These are phyloP conservation scores for Arthroderma sp. DNA, from an alignment of 2,329 filamentous ascomycete genomes.

Conservation along the genomic window DNA sequence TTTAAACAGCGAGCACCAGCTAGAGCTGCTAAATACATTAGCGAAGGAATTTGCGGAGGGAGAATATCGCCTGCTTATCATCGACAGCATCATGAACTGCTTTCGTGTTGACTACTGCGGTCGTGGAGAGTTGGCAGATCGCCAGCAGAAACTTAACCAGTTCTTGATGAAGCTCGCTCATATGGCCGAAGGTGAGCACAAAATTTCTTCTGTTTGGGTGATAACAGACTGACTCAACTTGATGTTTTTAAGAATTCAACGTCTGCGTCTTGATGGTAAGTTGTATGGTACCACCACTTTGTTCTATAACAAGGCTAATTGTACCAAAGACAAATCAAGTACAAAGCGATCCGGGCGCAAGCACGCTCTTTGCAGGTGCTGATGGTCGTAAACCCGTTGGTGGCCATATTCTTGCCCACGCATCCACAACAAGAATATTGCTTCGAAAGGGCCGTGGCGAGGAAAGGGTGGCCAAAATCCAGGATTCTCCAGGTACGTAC, in stretches of 20 bases:
- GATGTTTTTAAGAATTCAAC: conserved; percentile 44
- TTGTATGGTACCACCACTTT: neutral
- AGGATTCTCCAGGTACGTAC: conserved; percentile 48
- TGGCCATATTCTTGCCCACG: conserved; percentile 56
- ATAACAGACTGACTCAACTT: too few species aligned
- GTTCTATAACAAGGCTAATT: neutral
- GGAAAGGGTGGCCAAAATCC: conserved; percentile 56
- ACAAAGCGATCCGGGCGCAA: conserved; percentile 56
- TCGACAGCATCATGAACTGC: conserved; percentile 58
- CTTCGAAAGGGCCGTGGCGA: conserved; percentile 56
- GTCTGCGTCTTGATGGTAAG: conserved; percentile 48
- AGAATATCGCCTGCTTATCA: conserved; percentile 52
- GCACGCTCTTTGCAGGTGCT: conserved; percentile 51
- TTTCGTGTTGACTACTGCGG: conserved; percentile 56
- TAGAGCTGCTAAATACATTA: conserved; percentile 50
- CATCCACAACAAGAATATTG: conserved; percentile 52
- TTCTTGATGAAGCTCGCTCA: conserved; percentile 51
- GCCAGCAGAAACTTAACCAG: conserved; percentile 54
- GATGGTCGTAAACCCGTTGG: conserved; percentile 56
- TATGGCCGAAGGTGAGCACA: conserved; percentile 45
- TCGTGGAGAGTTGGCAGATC: conserved; percentile 53
- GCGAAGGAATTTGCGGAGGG: conserved; percentile 48
- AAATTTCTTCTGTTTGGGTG: neutral
- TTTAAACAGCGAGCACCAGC: conserved; percentile 52
- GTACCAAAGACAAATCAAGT: conserved; percentile 51